Base-by-base conservation (phyloP, 2,329 filamentous ascomycete species). In the Scolecobasidium constrictum region DNA sequence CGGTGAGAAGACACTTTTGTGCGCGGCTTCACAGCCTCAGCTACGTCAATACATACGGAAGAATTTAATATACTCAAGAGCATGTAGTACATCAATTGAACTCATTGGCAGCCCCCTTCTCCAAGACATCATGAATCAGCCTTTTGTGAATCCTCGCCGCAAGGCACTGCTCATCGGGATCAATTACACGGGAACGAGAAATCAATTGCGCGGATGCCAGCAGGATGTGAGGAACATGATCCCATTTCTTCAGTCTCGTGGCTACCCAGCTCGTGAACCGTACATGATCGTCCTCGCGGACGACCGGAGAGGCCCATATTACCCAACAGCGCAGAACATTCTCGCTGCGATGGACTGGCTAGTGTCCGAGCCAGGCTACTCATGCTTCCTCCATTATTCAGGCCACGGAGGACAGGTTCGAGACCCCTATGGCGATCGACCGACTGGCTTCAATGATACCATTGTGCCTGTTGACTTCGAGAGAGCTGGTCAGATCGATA, bases 291-390 rank as follows among this genome's bases (percentile, higher is more conserved):
- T 70, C 13, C 52, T 72, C 26, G 61, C 62, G 9, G 68, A 72
- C 49, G 53, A 60, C 13, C 52, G 16, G 6, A 41, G 52, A n/a
- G 53, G 50, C 1, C 56, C 57, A 1, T 62, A 56, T 48, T 62
- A 55, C 39, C 64, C 65, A 1, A 61, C 56, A 0, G 64, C 61
- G 6, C 61, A 61, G 48, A 68, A 68, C 48, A 61, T 71, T 15
- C 53, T 71, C 31, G 67, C 68, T 2, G 74, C 74, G 3, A 74
- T 78, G 56, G 62, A 71, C 43, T 78, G 75, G 74, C 65, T 78
- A 2, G 67, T 77, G 35, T 64, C 59, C 19, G 65, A 71, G 42
- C 69, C 73, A 0, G 67, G 68, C 7, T 71, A 70, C 43, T 65
- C 60, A 6, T 57, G 71, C 15, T 77, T 75, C 61, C 54, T 78